Conservation (phyloP, 108 stramenopile species). For the Cyclotella sp. region DNA sequence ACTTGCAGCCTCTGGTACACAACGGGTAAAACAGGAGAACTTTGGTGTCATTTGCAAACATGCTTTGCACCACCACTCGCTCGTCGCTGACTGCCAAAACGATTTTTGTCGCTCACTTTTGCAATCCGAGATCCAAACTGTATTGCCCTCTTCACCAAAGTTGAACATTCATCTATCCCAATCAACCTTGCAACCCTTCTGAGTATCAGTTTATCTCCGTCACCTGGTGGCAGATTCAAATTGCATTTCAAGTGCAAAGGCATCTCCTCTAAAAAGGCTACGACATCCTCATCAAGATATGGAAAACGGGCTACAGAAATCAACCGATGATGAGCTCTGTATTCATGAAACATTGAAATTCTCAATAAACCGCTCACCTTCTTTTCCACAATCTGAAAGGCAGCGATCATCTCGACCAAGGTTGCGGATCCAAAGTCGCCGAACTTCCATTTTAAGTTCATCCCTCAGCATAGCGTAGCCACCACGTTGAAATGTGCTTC, state of each 20-base stretch:
- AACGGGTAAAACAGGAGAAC: background rate
- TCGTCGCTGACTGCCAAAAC: slow-evolving; percentile 86
- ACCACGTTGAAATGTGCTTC: slow-evolving; percentile 79
- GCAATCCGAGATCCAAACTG: slow-evolving; percentile 96
- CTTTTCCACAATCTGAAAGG: slow-evolving; percentile 88
- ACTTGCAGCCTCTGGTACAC: background rate
- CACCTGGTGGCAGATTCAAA: slow-evolving; percentile 70
- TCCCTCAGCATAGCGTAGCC: slow-evolving; percentile 67
- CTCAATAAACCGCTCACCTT: slow-evolving; percentile 31
- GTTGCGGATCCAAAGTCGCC: slow-evolving; percentile 95
- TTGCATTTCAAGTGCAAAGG: slow-evolving; percentile 66
- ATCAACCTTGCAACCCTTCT: slow-evolving; percentile 67
- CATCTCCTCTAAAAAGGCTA: slow-evolving; percentile 59
- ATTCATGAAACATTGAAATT: too few relatives aligned
- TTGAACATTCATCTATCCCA: slow-evolving; percentile 56
- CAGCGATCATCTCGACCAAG: slow-evolving; percentile 96
- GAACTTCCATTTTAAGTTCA: slow-evolving; percentile 88
- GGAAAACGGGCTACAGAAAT: slow-evolving; percentile 76
- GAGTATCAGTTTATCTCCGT: slow-evolving; percentile 90
- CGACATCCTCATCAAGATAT: slow-evolving; percentile 92
- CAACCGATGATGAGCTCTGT: too few relatives aligned
- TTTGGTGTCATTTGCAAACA: background rate
- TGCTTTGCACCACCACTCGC: slow-evolving; percentile 59
- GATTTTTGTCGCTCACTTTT: slow-evolving; percentile 78
- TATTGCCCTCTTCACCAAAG: slow-evolving; percentile 92